A percentile compares a stretch with the other conserved stretches of the same genome.
Evolutionary conservation across 257 asterid species (phyloP).

Genomic region (Avicennia marina): DNA sequence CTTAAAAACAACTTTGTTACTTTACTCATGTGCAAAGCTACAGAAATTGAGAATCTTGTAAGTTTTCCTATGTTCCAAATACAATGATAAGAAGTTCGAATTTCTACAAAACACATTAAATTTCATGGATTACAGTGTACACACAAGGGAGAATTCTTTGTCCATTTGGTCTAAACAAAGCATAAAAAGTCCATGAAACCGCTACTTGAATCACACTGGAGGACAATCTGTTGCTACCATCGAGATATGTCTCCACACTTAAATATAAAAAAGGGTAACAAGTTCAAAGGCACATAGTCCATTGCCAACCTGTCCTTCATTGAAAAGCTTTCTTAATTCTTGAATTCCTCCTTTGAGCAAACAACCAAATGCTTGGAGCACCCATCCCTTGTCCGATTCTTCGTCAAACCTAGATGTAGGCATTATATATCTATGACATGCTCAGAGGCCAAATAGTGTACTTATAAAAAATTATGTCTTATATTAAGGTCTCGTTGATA

Average conservation of each 20-base stretch:
- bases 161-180: constrained; percentile 30
- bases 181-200: constrained; percentile 22
- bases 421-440: constrained; percentile 16
- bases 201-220: constrained; percentile 28
- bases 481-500: constrained; percentile 7
- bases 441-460: constrained; percentile 15
- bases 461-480: constrained; percentile 20
- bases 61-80: neutral
- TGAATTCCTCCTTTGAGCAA: neutral
- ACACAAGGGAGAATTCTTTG: constrained; percentile 2
- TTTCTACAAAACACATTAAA: neutral
- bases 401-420: neutral
- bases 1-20: too few relatives aligned
- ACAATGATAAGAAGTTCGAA: neutral
- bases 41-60: neutral
- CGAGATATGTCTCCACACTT: constrained; percentile 24
- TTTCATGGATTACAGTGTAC: too few relatives aligned
- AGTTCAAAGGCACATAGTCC: constrained; percentile 23
- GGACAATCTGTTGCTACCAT: constrained; percentile 36
- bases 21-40: too few relatives aligned
- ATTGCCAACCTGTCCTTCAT: constrained; percentile 45
- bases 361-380: neutral
- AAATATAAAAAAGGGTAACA: constrained; percentile 19
- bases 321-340: constrained; percentile 28
- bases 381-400: neutral